Evolutionary conservation across 2,329 filamentous ascomycete genomes (phyloP), one percentile per base, ranked within the genome.

Genomic region (Juglanconis sp.): DNA sequence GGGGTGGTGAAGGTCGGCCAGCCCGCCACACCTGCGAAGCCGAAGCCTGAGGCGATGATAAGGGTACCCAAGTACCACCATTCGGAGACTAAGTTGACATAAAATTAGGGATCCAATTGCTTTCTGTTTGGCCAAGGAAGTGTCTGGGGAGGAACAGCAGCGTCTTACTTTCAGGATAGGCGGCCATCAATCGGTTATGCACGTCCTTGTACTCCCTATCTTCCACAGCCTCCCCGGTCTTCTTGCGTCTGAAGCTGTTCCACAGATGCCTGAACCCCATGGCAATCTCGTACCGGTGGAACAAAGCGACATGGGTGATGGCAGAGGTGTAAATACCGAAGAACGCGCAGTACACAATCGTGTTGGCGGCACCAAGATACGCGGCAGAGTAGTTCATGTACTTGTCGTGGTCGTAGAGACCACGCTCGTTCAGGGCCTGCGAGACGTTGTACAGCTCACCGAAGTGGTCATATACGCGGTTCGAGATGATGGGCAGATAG

Each of bases 291-390:
- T 77, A 75, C 3, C 80, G 76, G 65, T 85, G 79, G 68, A 82
- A 83, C 1, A 85, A 73, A 17, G 70, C 66, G 32, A 79, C 77
- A 56, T 84, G 82, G 3, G 79, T 79, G 17, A 85, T 68, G 0
- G 77, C 79, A n/a, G 81, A 79, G 0, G 81, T 75, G 64, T 84
- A 83, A 34, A 83, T 78, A 55, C 76, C 80, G 60, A 85, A 85
- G 71, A 82, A 83, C 68, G 79, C 81, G 63, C 80, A 72, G 71
- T 83, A 85, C n/a, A 80, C 40, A 15, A 61, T 49, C 2, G 32
- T 32, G 15, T 54, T 57, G n/a, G 53, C 59, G 10, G 68, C 66
- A 35, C 60, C 56, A 30, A 70, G 57, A 44, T 63, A 71, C 4
- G 65, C 64, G 6, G 67, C 67, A 0, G 64, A 68, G 55, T 71